Base-by-base conservation (phyloP, 2,329 filamentous ascomycete genomes). In the Colletotrichum scovillei region DNA sequence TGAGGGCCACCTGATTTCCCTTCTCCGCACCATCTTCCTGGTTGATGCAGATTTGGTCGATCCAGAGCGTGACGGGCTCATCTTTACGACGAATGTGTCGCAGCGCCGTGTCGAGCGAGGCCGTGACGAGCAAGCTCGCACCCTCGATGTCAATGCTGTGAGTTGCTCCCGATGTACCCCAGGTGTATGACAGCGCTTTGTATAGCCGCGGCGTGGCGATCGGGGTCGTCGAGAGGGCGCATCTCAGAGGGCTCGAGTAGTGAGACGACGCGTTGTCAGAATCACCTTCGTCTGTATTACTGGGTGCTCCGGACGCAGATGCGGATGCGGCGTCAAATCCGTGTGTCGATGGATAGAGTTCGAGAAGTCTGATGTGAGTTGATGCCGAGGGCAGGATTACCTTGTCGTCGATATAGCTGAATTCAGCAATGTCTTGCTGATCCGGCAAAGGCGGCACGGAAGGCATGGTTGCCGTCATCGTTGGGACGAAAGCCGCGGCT, bases 31-130 rank as follows among this genome's bases (percentile, higher is more conserved):
- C 75, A 57, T 84, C 80, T 3, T 78, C 77, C 70, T 84, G 83
- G 68, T 85, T 83, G 68, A 85, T 84, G 75, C 83, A 85, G 55
- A 84, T 76, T 75, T 84, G 82, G 49, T 84, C 83, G 3, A 83
- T 80, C 83, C 83, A 84, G 7, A 84, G 76, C 35, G 53, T 69
- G n/a, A 75, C 53, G 38, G 32, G 26, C 46, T 63, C 63, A 14
- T 62, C 42, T n/a, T 52, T 24, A 16, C 26, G 46, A 14, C 73
- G 60, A 28, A 75, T 24, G 12, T 75, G 63, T 4, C 63, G 68
- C 26, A 75, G 63, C 4, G 69, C 69, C 22, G 58, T 53, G 46
- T 73, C 73, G 19, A 75, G 73, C 6, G 74, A 74, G 22, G 64
- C 28, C 52, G 74, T 75, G 67, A 75, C 67, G 12, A 46, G 49